Percentiles rank a stretch among this genome's conserved stretches.
Evolutionary conservation across 2,329 filamentous ascomycete species (phyloP).

Genomic region (Aspergillus phoenicis): DNA sequence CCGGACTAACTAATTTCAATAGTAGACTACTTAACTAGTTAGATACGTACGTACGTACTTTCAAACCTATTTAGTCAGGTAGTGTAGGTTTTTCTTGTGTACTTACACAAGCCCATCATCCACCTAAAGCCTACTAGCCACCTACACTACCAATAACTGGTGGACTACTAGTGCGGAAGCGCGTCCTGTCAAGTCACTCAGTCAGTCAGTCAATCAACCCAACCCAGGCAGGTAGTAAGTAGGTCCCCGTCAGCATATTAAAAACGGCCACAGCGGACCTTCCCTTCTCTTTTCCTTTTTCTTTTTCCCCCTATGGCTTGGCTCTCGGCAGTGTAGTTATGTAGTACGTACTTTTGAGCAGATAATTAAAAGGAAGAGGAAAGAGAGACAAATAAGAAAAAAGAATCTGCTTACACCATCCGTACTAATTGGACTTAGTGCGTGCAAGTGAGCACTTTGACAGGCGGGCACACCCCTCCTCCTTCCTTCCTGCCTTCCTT

Average conservation of each 20-base stretch:
- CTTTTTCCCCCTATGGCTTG: neutral
- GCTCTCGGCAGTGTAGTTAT: neutral
- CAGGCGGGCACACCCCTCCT: neutral
- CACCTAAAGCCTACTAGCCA: neutral
- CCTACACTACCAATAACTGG: neutral
- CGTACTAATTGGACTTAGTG: too few species aligned
- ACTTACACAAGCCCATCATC: neutral
- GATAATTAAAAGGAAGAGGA: too few species aligned
- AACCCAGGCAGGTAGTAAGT: neutral
- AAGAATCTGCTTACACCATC: too few species aligned
- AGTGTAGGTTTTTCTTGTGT: too few species aligned
- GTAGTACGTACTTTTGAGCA: neutral
- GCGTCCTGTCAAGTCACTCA: neutral
- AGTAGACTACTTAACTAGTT: too few species aligned
- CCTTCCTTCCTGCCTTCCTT: too few species aligned
- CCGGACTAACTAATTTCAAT: too few species aligned
- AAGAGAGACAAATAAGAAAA: too few species aligned
- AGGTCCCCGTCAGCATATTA: neutral
- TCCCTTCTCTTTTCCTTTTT: neutral
- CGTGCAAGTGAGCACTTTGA: neutral
- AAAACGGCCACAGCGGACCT: neutral
- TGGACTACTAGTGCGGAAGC: neutral
- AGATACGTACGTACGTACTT: too few species aligned
- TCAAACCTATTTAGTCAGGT: too few species aligned
- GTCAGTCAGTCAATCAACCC: neutral